phyloP scores from a whole-genome alignment of 208 protist species.

The Porcisia deanei region DNA sequence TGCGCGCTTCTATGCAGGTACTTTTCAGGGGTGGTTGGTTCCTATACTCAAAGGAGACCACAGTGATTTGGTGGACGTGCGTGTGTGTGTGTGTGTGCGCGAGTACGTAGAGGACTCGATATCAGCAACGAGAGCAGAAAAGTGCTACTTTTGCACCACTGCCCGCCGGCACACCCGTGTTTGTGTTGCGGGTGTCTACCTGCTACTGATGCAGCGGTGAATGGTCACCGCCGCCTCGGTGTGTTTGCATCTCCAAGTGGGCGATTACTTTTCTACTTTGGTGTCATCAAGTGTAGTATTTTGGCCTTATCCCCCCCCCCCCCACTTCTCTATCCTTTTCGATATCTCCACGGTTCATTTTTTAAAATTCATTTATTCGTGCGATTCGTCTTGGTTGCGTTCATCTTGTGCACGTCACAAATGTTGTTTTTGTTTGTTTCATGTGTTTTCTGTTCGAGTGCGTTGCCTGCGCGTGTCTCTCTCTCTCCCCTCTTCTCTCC shows the following conservation, averaged over 20 bases:
- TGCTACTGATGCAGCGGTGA: no score
- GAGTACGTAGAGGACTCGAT: background rate
- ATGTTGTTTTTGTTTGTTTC: background rate
- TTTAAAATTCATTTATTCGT: no score
- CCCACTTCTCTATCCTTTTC: no score
- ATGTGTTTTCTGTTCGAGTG: background rate
- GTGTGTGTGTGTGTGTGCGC: background rate
- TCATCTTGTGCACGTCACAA: background rate
- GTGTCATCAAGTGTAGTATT: no score
- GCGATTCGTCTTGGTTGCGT: background rate
- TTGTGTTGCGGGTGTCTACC: background rate
- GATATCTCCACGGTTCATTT: no score
- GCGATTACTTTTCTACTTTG: no score
- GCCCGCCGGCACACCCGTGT: background rate
- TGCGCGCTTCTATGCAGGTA: background rate
- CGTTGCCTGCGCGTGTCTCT: background rate
- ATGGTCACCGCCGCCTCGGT: no score
- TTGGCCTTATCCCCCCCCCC: no score
- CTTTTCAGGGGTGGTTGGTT: background rate
- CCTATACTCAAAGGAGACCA: background rate
- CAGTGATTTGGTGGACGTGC: background rate
- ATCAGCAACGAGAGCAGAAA: background rate
- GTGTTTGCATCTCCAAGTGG: no score
- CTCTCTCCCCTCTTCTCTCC: background rate
- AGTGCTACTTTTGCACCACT: background rate